These are phyloP conservation scores for Endotrypanum monterogeii DNA, from an alignment of 208 protist species.

Conservation along the genomic window DNA sequence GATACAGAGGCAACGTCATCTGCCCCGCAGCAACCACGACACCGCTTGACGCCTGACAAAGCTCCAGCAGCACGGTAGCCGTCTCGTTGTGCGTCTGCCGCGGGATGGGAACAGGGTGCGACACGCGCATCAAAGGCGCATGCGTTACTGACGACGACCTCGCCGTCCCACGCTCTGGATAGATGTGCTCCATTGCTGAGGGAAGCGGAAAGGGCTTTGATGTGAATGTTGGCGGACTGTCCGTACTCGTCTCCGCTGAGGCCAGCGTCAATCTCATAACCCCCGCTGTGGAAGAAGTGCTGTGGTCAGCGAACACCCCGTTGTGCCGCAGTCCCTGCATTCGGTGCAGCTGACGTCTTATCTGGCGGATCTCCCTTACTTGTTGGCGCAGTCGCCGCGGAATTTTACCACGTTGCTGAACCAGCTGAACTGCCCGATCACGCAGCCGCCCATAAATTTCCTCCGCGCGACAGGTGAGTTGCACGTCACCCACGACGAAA, in stretches of 20 bases:
- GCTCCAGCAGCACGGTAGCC: conserved; percentile 6
- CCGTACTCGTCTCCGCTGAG: neutral
- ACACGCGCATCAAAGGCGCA: conserved; percentile 1
- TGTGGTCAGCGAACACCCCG: neutral
- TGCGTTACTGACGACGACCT: neutral
- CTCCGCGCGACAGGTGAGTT: conserved; percentile 10
- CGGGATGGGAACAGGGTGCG: neutral
- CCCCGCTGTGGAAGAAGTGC: neutral
- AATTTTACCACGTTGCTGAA: conserved; percentile 8
- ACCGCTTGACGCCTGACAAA: neutral
- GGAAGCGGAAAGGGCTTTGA: conserved; percentile 6
- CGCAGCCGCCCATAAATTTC: conserved; percentile 22
- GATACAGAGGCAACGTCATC: conserved; percentile 1
- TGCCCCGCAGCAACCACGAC: neutral
- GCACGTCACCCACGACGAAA: conserved; percentile 16
- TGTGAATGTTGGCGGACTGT: neutral
- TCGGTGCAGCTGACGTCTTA: conserved; percentile 20
- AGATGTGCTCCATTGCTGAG: neutral
- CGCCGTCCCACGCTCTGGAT: neutral
- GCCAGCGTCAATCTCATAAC: conserved; percentile 1
- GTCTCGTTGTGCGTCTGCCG: neutral
- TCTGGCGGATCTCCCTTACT: conserved; percentile 15
- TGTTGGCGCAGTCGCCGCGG: conserved; percentile 26
- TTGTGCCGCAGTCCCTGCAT: neutral
- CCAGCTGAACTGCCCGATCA: conserved; percentile 6